These are phyloP conservation scores for Camellia oleifera DNA, from an alignment of 179 eudicot genomes.

Conservation along the genomic window DNA sequence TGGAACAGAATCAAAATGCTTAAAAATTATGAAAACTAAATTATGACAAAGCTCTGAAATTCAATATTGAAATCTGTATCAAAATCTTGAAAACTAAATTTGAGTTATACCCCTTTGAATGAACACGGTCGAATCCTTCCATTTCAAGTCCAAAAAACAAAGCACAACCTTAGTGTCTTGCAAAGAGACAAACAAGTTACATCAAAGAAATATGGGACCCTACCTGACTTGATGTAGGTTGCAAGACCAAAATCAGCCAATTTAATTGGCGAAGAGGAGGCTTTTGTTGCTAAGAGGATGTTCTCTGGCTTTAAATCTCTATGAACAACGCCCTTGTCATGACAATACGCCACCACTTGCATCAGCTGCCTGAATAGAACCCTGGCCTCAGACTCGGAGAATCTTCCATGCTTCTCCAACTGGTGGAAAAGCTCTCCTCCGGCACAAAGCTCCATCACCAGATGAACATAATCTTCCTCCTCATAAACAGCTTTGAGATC, in stretches of 20 bases:
- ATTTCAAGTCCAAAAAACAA: too few relatives aligned
- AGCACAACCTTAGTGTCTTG: not conserved
- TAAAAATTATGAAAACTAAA: not conserved
- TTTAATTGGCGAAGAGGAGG: slow-evolving; percentile 59
- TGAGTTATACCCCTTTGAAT: too few relatives aligned
- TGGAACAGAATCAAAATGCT: slow-evolving; percentile 22
- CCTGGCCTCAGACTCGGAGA: slow-evolving; percentile 49
- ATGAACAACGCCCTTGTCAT: slow-evolving; percentile 64
- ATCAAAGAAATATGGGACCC: not conserved
- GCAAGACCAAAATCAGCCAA: slow-evolving; percentile 78
- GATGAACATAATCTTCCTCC: slow-evolving; percentile 61
- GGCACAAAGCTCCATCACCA: slow-evolving; percentile 75
- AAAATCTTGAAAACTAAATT: too few relatives aligned
- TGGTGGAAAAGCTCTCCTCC: slow-evolving; percentile 68
- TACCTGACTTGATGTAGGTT: slow-evolving; percentile 65
- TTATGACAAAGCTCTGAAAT: not conserved
- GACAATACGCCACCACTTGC: slow-evolving; percentile 60
- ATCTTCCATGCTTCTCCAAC: slow-evolving; percentile 55
- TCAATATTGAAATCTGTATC: too few relatives aligned
- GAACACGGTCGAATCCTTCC: too few relatives aligned
- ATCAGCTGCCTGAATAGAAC: slow-evolving; percentile 54
- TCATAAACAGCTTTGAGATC: slow-evolving; percentile 65
- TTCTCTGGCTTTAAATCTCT: slow-evolving; percentile 77
- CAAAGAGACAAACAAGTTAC: not conserved
- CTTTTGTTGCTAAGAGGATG: slow-evolving; percentile 52